phyloP scores from a whole-genome alignment of 768 basidiomycete genomes.

The Sporobolomyces phaffii region DNA sequence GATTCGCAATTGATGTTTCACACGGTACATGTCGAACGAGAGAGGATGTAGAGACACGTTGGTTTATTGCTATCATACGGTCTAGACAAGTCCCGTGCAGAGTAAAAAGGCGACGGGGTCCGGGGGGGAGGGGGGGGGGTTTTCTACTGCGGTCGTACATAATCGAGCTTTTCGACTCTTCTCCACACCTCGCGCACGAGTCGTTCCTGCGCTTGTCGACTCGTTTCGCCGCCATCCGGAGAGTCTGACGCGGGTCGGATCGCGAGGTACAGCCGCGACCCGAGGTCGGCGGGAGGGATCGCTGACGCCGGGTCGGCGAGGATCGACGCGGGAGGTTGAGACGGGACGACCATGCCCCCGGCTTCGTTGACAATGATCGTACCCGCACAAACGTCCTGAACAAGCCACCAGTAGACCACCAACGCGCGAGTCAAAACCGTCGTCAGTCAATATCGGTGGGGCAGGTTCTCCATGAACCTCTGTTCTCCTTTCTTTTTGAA shows the following conservation, averaged over 20 bases:
- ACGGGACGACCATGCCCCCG: conserved; percentile 36
- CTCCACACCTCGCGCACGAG: conserved; percentile 36
- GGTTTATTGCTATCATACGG: too few species aligned
- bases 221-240: conserved; percentile 22
- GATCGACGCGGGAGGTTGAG: conserved; percentile 18
- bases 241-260: conserved; percentile 34
- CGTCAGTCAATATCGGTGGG: too few species aligned
- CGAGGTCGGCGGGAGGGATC: conserved; percentile 38
- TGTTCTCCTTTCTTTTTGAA: too few species aligned
- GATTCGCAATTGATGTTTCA: too few species aligned
- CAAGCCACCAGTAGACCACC: background rate
- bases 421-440: too few species aligned
- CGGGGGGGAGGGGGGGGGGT: too few species aligned
- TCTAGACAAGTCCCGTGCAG: background rate
- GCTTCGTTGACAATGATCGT: conserved; percentile 30
- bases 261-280: conserved; percentile 38
- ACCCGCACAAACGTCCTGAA: conserved; percentile 38
- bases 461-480: too few species aligned
- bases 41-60: too few species aligned
- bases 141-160: conserved; percentile 38
- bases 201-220: conserved; percentile 31
- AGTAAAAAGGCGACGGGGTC: too few species aligned
- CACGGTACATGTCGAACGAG: too few species aligned
- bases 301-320: conserved; percentile 1
- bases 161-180: conserved; percentile 33